Evolutionary conservation across 2,329 filamentous ascomycete species (phyloP), one percentile per base, ranked within the genome.

Genomic region (Monosporascus cannonballus): DNA sequence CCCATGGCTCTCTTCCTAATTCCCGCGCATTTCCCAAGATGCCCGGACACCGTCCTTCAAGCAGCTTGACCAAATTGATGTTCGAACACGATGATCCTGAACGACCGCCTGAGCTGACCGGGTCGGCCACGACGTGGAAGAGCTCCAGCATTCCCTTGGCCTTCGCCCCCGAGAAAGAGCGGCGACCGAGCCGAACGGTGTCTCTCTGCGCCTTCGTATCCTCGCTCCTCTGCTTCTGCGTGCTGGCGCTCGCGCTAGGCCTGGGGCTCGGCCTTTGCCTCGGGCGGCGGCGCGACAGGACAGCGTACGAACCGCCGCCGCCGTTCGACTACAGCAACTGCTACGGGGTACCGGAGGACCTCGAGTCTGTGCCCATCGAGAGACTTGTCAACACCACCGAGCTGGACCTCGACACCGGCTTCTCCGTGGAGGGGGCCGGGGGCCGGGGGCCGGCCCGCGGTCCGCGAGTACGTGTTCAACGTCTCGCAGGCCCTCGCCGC

Each of bases 381-480:
- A 44, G 54, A 39, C 58, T 68, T 15, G 51, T 68, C 48, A 67
- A 69, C 50, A 47, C 49, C 42, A 53, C 54, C 11, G 64, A 68
- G 50, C 62, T 69, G 6, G 57, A 61, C 30, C 63, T 69, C 14
- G 47, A 57, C 2, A 68, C 62, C 0, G 59, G 44, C 14, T 69
- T 72, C 47, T 30, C 27, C 8, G 47, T 57, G 48, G n/a, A 17
- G 54, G 44, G 7, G 27, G 18, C 6, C 22, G 48, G 44, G 7
- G 27, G 18, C 6, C 22, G 48, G 53, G 3, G 38, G 38, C 3
- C 34, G 48, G 27, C 44, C 63, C 1, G 52, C 22, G 2, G 52
- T 63, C 4, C 62, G 69, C 25, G 64, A 70, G 27, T 71, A 64
- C 49, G 56, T 59, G 8, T 68, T 71, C 56, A 64, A 70, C 57